Base-by-base conservation (phyloP, 2,329 filamentous ascomycete species). In the Calonectria hawksworthii region DNA sequence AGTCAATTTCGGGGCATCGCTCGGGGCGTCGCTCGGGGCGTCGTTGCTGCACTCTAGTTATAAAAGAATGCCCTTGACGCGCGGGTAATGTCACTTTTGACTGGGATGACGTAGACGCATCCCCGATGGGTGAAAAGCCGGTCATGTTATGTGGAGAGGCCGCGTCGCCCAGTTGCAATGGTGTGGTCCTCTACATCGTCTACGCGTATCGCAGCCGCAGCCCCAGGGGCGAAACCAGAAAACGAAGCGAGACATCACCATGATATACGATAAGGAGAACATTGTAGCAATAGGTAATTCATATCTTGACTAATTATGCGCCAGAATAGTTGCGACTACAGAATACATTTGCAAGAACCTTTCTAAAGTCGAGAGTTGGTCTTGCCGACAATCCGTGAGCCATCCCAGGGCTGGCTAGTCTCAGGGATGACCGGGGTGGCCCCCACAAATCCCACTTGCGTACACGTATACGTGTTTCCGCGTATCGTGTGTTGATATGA, bases 21-120 rank as follows among this genome's bases (percentile, higher is more conserved):
- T 66, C 61, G 69, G 69, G 38, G 61, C 69, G 28, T 71, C 69
- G 69, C 36, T 72, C 28, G 50, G 61, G 18, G 69, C 61, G 69
- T 72, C 69, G 69, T 72, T 51, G 56, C 59, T 54, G 34, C 61
- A 36, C 50, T 51, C 69, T n/a, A 4, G 67, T 32, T 21, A 38
- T 34, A 23, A 47, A 52, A n/a, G 47, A 34, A 44, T 34, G 30
- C 38, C n/a, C 30, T 38, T 16, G 41, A 51, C n/a, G n/a, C 36
- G 68, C 32, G 54, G 54, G 41, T 30, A 52, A 54, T 54, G 23
- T 2, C 23, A 41, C 44, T 11, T 54, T 28, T 44, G 26, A 26
- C 68, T 54, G 23, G 68, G 68, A 36, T 70, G 56, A 70, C 68
- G 54, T 63, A 51, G 54, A 47, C 23, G 34, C 56, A 44, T 54